phyloP scores from a whole-genome alignment of 257 asterid species.

The Solanum virginianum region DNA sequence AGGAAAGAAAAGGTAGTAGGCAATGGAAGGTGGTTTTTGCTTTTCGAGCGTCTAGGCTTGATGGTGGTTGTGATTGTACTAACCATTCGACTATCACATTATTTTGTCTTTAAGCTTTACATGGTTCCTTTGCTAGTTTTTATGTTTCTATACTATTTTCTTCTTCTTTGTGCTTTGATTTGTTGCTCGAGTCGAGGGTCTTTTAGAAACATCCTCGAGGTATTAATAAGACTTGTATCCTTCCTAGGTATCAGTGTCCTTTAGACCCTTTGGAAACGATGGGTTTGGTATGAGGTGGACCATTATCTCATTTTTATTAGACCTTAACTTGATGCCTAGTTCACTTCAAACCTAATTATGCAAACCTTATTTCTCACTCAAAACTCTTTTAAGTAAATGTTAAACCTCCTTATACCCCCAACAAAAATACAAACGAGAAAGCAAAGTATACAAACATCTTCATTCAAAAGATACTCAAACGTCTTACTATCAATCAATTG shows the following conservation, averaged over 20 bases:
- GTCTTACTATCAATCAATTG: not conserved
- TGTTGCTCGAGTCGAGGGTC: too few relatives aligned
- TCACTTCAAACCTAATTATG: conserved; percentile 32
- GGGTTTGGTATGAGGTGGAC: not conserved
- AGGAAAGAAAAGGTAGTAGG: too few relatives aligned
- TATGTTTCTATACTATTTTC: too few relatives aligned
- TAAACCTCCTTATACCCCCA: not conserved
- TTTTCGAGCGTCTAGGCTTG: too few relatives aligned
- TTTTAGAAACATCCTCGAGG: too few relatives aligned
- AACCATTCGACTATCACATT: too few relatives aligned
- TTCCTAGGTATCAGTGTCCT: not conserved
- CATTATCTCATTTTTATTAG: not conserved
- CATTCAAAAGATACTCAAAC: not conserved
- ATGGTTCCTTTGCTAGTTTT: too few relatives aligned
- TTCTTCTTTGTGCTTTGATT: too few relatives aligned
- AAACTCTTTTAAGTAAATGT: not conserved
- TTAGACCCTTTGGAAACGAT: not conserved
- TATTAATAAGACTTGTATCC: too few relatives aligned
- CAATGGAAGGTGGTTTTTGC: too few relatives aligned
- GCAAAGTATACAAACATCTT: not conserved
- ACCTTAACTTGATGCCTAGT: conserved; percentile 14
- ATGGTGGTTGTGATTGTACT: too few relatives aligned
- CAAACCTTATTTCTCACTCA: conserved; percentile 29
- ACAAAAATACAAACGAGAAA: not conserved
- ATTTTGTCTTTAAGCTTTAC: too few relatives aligned